Evolutionary conservation across 2,329 filamentous ascomycete species (phyloP).

Genomic region (Lasiodiplodia citricola): DNA sequence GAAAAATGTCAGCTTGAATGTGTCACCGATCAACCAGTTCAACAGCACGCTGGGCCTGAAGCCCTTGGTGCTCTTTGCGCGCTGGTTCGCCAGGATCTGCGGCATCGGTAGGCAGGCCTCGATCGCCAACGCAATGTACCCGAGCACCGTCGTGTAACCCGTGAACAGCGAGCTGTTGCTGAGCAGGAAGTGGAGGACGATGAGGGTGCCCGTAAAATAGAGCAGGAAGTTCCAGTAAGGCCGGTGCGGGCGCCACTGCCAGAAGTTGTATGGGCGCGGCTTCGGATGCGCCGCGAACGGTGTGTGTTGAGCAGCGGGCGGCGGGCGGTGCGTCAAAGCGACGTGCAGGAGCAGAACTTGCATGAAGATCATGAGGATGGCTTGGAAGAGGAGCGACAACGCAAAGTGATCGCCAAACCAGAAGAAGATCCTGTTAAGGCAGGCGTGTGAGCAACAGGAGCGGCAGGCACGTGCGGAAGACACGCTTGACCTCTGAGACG

Average conservation of each 20-base stretch:
- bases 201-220: slow-evolving; percentile 67
- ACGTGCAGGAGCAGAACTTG: slow-evolving; percentile 66
- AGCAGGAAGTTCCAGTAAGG: slow-evolving; percentile 82
- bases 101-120: slow-evolving; percentile 83
- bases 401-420: slow-evolving; percentile 69
- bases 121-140: slow-evolving; percentile 75
- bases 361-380: slow-evolving; percentile 63
- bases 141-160: slow-evolving; percentile 70
- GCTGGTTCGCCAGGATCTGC: slow-evolving; percentile 75
- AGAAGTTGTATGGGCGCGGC: slow-evolving; percentile 75
- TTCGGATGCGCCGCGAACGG: slow-evolving; percentile 64
- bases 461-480: slow-evolving; percentile 25
- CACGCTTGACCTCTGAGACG: not conserved
- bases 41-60: slow-evolving; percentile 77
- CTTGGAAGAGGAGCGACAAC: slow-evolving; percentile 63
- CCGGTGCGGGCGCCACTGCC: slow-evolving; percentile 77
- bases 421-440: slow-evolving; percentile 61
- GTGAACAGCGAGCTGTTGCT: slow-evolving; percentile 64
- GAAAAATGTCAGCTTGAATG: slow-evolving; percentile 79
- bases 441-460: not conserved
- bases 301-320: slow-evolving; percentile 44
- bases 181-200: slow-evolving; percentile 70
- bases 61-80: slow-evolving; percentile 73
- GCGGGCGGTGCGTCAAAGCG: slow-evolving; percentile 62
- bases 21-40: slow-evolving; percentile 80